Base-by-base conservation (phyloP, 106 monocot species). In the Dendrobium chrysotoxum region DNA sequence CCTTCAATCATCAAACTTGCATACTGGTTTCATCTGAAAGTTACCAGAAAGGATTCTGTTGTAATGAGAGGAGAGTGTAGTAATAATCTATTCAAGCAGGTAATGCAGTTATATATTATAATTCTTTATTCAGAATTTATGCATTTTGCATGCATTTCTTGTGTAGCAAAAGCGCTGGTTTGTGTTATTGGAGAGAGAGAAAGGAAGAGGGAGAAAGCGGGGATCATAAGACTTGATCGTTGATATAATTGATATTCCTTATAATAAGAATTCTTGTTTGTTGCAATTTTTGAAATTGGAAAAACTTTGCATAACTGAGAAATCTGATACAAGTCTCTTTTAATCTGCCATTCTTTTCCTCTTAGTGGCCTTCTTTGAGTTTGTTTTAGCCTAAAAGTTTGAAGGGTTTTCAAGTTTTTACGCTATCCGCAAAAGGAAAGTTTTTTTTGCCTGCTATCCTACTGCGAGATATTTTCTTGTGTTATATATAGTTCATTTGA, bases 1-100 rank as follows among this genome's bases (percentile, higher is more conserved):
- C 40, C 77, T 89, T 82, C 87, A 87, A 45, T 86, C 89, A 31
- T 57, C 86, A 26, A 83, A 89, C 65, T 80, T 75, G 39, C 85
- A 92, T 75, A 83, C 78, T 23, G 85, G 94, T 10, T 85, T 94
- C 79, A 86, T 94, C 10, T 94, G 81, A 68, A 61, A 73, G 41
- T 4, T 45, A 1, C 9, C 8, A 45, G 20, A 72, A 73, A 73
- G 39, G 4, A 72, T 9, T 39, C 30, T 40, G 72, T 73, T 40
- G 16, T 18, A 30, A 35, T 38, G 39, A 73, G 40, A 73, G 74
- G n/a, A 17, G 35, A 40, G 28, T 35, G 13, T 35, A 70, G 31
- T 70, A 35, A 70, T n/a, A n/a, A n/a, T 68, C 30, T 68, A 30
- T 68, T 28, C 30, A 30, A 13, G 68, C 13, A 68, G 26, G 68